Evolutionary conservation across 2,329 filamentous ascomycete species (phyloP).

Genomic region (Aspergillus sp.): DNA sequence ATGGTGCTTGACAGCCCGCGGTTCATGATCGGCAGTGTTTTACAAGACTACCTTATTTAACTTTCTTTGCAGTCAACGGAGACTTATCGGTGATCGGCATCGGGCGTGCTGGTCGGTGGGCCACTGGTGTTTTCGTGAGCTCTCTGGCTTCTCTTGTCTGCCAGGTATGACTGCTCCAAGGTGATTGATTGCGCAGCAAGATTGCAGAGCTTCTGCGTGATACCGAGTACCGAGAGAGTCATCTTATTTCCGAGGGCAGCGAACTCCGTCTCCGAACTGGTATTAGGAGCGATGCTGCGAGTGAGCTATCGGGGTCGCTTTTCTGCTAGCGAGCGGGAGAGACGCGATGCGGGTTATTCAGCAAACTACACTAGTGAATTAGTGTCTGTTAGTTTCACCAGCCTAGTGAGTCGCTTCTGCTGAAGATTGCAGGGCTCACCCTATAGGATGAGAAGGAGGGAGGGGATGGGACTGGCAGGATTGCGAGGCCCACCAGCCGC

Average conservation of each 20-base stretch:
- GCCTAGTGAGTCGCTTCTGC: neutral
- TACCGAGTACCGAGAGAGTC: too few relatives aligned
- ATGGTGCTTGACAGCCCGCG: neutral
- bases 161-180: too few relatives aligned
- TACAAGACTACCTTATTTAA: neutral
- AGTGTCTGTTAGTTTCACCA: neutral
- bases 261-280: too few relatives aligned
- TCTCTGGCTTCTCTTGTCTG: neutral
- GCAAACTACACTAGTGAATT: neutral
- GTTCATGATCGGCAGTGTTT: neutral
- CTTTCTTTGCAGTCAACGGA: neutral
- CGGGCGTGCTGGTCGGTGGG: neutral
- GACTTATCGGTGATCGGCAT: neutral
- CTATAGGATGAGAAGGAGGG: too few relatives aligned
- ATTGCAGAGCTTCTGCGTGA: too few relatives aligned
- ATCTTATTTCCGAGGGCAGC: too few relatives aligned
- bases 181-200: too few relatives aligned
- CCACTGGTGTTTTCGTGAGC: neutral
- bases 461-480: too few relatives aligned
- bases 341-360: neutral
- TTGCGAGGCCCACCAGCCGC: too few relatives aligned
- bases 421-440: neutral
- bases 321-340: neutral
- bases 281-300: neutral
- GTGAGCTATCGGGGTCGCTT: neutral